A percentile compares a stretch with the other conserved stretches of the same genome.
Conservation (phyloP, 345 rosid species). For the Leavenworthia alabamica region DNA sequence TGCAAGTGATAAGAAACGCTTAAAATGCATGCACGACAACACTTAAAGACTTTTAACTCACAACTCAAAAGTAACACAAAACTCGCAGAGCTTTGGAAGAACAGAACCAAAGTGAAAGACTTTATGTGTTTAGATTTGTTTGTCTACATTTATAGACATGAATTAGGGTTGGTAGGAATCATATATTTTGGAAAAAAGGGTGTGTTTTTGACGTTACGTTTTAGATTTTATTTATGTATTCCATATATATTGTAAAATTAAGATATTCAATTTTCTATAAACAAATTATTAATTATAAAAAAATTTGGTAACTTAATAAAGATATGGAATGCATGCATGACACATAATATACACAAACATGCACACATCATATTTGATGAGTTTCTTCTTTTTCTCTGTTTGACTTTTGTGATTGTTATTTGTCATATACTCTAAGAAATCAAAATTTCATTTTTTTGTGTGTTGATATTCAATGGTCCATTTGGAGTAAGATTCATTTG, state of each 20-base stretch:
- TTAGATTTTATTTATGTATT: neutral
- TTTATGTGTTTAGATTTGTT: neutral
- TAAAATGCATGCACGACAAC: conserved; percentile 85
- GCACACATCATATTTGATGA: neutral
- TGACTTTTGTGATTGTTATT: neutral
- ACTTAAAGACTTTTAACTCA: conserved; percentile 31
- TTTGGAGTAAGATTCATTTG: neutral
- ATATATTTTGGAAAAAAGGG: neutral
- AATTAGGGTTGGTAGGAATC: conserved; percentile 16
- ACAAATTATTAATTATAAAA: neutral
- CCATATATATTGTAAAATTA: neutral
- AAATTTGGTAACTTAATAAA: neutral
- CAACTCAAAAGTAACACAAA: conserved; percentile 18
- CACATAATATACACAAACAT: neutral
- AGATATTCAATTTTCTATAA: neutral
- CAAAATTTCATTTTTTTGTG: too few relatives aligned
- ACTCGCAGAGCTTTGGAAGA: neutral
- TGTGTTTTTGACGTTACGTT: neutral
- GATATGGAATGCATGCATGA: neutral
- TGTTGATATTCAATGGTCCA: neutral
- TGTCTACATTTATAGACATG: neutral
- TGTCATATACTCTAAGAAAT: neutral
- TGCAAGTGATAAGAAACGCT: conserved; percentile 51
- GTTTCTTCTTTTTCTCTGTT: neutral
- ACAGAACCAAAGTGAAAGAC: neutral